Evolutionary conservation across 208 protist species (phyloP).

Genomic region (Blastocrithidia nonstop): DNA sequence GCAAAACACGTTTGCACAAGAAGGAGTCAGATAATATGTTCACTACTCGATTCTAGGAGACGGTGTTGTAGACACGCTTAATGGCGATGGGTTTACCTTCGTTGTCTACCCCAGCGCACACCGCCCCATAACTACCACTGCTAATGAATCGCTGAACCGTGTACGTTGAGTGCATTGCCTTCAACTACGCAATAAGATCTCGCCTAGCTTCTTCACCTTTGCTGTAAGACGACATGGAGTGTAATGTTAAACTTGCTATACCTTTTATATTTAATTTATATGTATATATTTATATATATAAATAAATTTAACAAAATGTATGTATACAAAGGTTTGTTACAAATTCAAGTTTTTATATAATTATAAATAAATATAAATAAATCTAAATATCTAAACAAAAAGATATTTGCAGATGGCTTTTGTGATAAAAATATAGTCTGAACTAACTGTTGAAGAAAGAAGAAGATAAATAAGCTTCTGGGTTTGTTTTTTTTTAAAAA

Average conservation of each 20-base stretch:
- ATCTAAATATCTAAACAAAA: too few relatives aligned
- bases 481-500: too few relatives aligned
- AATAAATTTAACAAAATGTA: not conserved
- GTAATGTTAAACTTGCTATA: too few relatives aligned
- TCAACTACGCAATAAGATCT: slow-evolving; percentile 61
- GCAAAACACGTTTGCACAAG: slow-evolving; percentile 83
- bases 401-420: too few relatives aligned
- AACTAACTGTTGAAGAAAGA: too few relatives aligned
- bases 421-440: too few relatives aligned
- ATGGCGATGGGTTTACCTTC: slow-evolving; percentile 56
- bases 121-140: slow-evolving; percentile 80
- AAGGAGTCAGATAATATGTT: slow-evolving; percentile 80
- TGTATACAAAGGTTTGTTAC: too few relatives aligned
- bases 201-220: slow-evolving; percentile 57
- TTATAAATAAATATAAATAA: too few relatives aligned
- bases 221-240: too few relatives aligned
- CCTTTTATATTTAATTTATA: not conserved
- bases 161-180: slow-evolving; percentile 57
- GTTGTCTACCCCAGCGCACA: slow-evolving; percentile 62
- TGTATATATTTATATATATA: not conserved
- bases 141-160: slow-evolving; percentile 69
- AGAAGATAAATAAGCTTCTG: too few relatives aligned
- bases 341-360: too few relatives aligned
- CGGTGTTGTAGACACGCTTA: slow-evolving; percentile 79
- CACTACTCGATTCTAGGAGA: slow-evolving; percentile 61